Percentiles rank a stretch among this genome's conserved stretches.
Conservation (phyloP, 2,329 filamentous ascomycete genomes). For the Incumbomyces delicatus region DNA sequence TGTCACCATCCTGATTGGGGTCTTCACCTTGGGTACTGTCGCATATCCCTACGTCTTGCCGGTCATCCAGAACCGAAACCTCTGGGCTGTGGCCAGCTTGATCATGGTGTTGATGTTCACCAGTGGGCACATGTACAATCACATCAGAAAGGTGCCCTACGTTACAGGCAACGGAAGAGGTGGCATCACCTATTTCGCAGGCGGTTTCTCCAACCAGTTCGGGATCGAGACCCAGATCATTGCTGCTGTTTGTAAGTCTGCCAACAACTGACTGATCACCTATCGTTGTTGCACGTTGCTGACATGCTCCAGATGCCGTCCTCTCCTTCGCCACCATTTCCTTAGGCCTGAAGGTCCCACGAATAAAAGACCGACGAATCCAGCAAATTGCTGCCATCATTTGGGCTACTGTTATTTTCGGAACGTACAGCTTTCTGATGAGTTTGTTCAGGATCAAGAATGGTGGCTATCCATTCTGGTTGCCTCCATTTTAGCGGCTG, state of each 20-base stretch:
- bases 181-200: slow-evolving; percentile 80
- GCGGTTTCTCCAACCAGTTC: slow-evolving; percentile 86
- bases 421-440: slow-evolving; percentile 87
- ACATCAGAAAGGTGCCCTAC: slow-evolving; percentile 92
- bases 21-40: slow-evolving; percentile 58
- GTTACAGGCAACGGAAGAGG: slow-evolving; percentile 75
- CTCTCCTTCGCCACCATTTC: slow-evolving; percentile 84
- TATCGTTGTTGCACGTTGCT: slow-evolving; percentile 5
- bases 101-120: slow-evolving; percentile 88
- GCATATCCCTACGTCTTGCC: slow-evolving; percentile 71
- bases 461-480: slow-evolving; percentile 81
- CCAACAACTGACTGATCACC: slow-evolving; percentile 9
- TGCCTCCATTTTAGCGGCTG: slow-evolving; percentile 81
- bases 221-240: slow-evolving; percentile 94
- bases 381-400: slow-evolving; percentile 75
- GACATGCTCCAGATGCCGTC: slow-evolving; percentile 51
- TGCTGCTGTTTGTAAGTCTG: slow-evolving; percentile 75
- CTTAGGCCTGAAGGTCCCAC: slow-evolving; percentile 86
- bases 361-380: slow-evolving; percentile 63
- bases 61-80: slow-evolving; percentile 75
- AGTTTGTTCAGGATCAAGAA: slow-evolving; percentile 95
- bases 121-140: slow-evolving; percentile 98
- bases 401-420: slow-evolving; percentile 67
- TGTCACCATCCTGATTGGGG: slow-evolving; percentile 59
- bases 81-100: slow-evolving; percentile 86